Percentiles rank a stretch among this genome's conserved stretches.
These are phyloP conservation scores for Penicillium sp. DNA, from an alignment of 2,329 filamentous ascomycete genomes.

Conservation along the genomic window DNA sequence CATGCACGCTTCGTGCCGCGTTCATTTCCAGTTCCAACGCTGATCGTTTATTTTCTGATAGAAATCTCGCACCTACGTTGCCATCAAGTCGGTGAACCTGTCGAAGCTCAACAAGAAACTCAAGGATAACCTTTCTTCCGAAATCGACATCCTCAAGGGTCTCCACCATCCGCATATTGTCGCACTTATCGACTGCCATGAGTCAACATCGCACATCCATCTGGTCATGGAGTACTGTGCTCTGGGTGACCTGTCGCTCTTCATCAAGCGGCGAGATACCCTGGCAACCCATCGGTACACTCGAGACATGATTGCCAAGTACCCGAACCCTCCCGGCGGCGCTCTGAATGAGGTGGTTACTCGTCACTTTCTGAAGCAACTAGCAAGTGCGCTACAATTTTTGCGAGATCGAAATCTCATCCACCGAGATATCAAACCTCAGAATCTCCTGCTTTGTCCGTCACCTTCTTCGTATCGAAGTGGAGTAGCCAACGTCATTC, in stretches of 20 bases:
- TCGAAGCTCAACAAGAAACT: conserved; percentile 91
- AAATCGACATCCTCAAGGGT: conserved; percentile 92
- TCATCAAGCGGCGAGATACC: conserved; percentile 90
- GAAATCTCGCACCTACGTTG: conserved; percentile 78
- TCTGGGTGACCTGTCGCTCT: conserved; percentile 87
- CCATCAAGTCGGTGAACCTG: conserved; percentile 94
- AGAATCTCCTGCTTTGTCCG: conserved; percentile 88
- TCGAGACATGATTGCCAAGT: conserved; percentile 87
- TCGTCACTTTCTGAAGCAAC: conserved; percentile 92
- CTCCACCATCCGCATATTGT: conserved; percentile 97
- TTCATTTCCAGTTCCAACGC: conserved; percentile 1
- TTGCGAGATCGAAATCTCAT: conserved; percentile 81
- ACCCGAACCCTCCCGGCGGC: conserved; percentile 76
- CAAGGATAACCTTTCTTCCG: conserved; percentile 90
- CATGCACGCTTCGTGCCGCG: conserved; percentile 1
- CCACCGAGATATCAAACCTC: conserved; percentile 95
- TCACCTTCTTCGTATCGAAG: conserved; percentile 69
- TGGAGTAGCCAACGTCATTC: conserved; percentile 60
- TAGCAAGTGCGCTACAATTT: conserved; percentile 87
- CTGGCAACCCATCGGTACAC: conserved; percentile 77
- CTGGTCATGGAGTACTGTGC: conserved; percentile 99
- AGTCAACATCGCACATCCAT: conserved; percentile 84
- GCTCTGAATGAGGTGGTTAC: conserved; percentile 97
- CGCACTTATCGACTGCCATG: conserved; percentile 89
- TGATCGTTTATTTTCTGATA: conserved; percentile 38